phyloP scores from a whole-genome alignment of 2,329 filamentous ascomycete genomes.

The Xylariaceae sp. region DNA sequence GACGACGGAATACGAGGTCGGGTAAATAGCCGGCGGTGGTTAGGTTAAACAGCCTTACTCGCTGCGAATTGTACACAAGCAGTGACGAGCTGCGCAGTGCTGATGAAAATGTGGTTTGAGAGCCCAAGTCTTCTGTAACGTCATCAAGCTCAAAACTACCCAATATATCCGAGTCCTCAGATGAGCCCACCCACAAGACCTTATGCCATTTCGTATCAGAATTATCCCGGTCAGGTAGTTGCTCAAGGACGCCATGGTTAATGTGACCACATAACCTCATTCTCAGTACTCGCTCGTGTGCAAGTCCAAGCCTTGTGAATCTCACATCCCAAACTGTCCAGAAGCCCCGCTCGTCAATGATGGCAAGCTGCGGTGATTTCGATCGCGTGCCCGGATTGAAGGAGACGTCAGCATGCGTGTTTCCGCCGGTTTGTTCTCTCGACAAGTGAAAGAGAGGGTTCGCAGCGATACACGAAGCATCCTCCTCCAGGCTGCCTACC shows the following conservation, averaged over 20 bases:
- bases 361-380: constrained; percentile 54
- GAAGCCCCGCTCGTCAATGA: constrained; percentile 58
- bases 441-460: constrained; percentile 51
- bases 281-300: constrained; percentile 32
- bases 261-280: constrained; percentile 41
- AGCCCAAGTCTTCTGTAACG: constrained; percentile 20
- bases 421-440: constrained; percentile 47
- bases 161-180: constrained; percentile 27
- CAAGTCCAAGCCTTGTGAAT: constrained; percentile 33
- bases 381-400: constrained; percentile 53
- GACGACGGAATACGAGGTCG: constrained; percentile 23
- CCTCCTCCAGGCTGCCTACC: constrained; percentile 20
- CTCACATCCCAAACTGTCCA: constrained; percentile 64
- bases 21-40: constrained; percentile 24
- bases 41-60: constrained; percentile 29
- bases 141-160: constrained; percentile 35
- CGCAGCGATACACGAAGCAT: constrained; percentile 48
- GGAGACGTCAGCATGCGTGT: constrained; percentile 54
- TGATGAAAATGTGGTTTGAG: constrained; percentile 24
- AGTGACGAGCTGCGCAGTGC: constrained; percentile 56
- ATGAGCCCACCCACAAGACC: constrained; percentile 38
- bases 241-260: constrained; percentile 33
- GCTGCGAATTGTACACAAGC: constrained; percentile 28
- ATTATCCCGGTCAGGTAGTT: constrained; percentile 30
- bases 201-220: constrained; percentile 37